Evolutionary conservation across 768 basidiomycete species (phyloP).

Genomic region (Amanita jacksonii): DNA sequence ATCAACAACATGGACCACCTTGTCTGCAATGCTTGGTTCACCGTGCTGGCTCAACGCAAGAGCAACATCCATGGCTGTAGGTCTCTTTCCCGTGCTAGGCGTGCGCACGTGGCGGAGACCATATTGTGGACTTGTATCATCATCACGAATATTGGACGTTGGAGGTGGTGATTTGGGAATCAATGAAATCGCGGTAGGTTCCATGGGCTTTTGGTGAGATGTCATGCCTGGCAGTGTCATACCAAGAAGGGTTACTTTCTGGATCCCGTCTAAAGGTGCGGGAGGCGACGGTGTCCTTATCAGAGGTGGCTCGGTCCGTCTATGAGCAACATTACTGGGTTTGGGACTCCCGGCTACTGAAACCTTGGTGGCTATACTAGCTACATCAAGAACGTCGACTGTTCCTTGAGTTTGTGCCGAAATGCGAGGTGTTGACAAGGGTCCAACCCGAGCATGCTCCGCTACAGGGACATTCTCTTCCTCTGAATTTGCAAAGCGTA

Average conservation of each 20-base stretch:
- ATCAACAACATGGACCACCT: background rate
- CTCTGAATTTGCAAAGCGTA: constrained; percentile 1
- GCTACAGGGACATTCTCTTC: background rate
- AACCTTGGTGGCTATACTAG: too few species aligned
- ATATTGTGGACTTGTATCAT: constrained; percentile 15
- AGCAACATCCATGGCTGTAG: constrained; percentile 73
- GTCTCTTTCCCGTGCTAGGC: constrained; percentile 59
- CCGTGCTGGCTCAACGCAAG: constrained; percentile 38
- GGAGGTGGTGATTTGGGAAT: constrained; percentile 1
- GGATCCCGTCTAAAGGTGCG: background rate
- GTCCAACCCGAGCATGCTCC: background rate
- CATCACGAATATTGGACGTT: constrained; percentile 11
- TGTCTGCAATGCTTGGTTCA: too few species aligned
- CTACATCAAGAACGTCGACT: too few species aligned
- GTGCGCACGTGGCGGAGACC: constrained; percentile 44
- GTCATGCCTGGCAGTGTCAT: constrained; percentile 34
- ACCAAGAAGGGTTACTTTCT: constrained; percentile 13
- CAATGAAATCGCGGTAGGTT: background rate
- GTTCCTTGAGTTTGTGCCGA: too few species aligned
- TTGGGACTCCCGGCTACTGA: too few species aligned
- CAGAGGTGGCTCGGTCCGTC: background rate
- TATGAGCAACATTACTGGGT: background rate
- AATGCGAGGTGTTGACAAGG: too few species aligned
- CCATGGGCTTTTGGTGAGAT: constrained; percentile 1
- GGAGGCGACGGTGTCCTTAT: background rate